phyloP scores from a whole-genome alignment of 2,329 filamentous ascomycete species.

The Claviceps digitariae region DNA sequence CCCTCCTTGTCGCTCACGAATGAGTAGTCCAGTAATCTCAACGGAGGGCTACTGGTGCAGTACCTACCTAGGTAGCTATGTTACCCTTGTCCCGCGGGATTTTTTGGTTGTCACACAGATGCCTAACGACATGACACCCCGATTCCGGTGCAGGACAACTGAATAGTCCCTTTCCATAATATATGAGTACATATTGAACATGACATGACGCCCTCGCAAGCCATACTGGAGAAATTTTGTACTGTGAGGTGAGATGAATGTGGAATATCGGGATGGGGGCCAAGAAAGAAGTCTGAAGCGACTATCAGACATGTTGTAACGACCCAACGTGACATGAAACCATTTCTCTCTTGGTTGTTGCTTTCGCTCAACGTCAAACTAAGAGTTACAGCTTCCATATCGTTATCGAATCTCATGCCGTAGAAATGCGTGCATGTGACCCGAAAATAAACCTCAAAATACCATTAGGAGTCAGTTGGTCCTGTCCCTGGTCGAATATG shows the following conservation, averaged over 20 bases:
- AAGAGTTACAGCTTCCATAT: neutral
- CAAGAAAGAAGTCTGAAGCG: neutral
- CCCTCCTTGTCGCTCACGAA: neutral
- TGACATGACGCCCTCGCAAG: neutral
- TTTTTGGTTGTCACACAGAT: neutral
- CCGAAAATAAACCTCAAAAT: neutral
- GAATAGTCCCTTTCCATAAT: neutral
- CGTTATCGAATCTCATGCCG: neutral
- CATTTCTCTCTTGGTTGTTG: neutral
- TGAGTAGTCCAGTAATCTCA: neutral
- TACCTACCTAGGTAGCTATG: neutral
- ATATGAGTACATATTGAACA: neutral
- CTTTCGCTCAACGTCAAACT: neutral
- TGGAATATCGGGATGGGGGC: neutral
- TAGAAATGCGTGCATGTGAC: neutral
- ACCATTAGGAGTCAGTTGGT: neutral
- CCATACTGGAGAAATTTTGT: neutral
- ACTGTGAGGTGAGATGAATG: neutral
- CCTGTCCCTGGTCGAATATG: neutral
- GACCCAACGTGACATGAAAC: neutral
- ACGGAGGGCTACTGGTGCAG: neutral
- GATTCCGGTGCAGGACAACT: neutral
- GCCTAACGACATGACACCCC: neutral
- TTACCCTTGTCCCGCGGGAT: neutral
- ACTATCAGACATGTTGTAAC: neutral